Evolutionary conservation across 2,329 filamentous ascomycete species (phyloP).

Genomic region (Colletotrichum lupini): DNA sequence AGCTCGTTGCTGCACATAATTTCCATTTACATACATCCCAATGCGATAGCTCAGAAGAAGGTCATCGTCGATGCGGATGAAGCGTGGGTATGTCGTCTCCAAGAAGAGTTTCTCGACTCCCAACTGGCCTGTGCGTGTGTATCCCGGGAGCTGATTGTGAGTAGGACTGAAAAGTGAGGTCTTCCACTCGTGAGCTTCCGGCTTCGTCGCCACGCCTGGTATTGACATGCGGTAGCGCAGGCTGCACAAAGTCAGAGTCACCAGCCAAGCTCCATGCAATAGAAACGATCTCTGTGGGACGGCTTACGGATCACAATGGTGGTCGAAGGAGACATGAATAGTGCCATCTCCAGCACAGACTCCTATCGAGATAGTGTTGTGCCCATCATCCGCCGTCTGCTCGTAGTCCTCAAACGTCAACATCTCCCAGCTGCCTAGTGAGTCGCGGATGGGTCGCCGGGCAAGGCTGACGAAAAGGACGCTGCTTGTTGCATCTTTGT

Average conservation of each 20-base stretch:
- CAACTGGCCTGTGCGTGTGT: conserved; percentile 27
- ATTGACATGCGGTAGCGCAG: conserved; percentile 29
- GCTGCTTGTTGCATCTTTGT: conserved; percentile 15
- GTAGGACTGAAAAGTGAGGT: conserved; percentile 30
- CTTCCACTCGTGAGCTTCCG: conserved; percentile 15
- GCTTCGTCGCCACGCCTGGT: conserved; percentile 16
- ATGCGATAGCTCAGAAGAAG: conserved; percentile 29
- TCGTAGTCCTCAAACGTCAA: conserved; percentile 27
- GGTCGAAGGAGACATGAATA: conserved; percentile 29
- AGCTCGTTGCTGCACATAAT: no score
- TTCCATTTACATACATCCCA: conserved; percentile 16
- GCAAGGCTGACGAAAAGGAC: conserved; percentile 22
- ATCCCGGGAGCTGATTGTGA: conserved; percentile 26
- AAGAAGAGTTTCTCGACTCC: conserved; percentile 29
- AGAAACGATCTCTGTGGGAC: neutral
- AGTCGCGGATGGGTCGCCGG: conserved; percentile 1
- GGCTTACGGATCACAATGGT: conserved; percentile 33
- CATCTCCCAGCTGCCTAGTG: conserved; percentile 13
- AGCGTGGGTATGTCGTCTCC: conserved; percentile 28
- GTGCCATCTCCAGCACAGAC: conserved; percentile 25
- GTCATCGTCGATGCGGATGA: conserved; percentile 20
- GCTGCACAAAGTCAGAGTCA: neutral
- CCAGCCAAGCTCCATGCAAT: neutral
- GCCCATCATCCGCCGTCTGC: conserved; percentile 33
- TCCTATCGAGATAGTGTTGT: conserved; percentile 32